Evolutionary conservation across 2,329 filamentous ascomycete species (phyloP).

Genomic region (Xylariomycetidae sp.): DNA sequence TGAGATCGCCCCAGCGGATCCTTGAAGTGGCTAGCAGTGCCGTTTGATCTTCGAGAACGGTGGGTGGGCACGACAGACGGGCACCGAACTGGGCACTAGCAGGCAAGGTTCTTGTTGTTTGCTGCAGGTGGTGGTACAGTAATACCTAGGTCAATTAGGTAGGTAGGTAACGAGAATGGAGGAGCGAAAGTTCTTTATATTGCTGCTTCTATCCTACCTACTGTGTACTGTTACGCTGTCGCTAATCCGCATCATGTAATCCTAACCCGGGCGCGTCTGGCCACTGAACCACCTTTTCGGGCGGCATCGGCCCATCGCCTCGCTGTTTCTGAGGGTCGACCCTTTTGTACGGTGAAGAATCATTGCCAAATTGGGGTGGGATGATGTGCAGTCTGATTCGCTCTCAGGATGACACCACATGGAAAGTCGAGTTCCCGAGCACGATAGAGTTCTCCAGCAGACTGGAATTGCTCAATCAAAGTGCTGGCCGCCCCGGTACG

Average conservation of each 20-base stretch:
- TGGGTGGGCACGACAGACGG: background rate
- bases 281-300: slow-evolving; percentile 6
- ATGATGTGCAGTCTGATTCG: slow-evolving; percentile 12
- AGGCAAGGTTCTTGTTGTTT: background rate
- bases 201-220: too few species aligned
- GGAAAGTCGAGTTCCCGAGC: slow-evolving; percentile 14
- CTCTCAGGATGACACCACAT: slow-evolving; percentile 13
- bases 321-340: too few species aligned
- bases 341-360: too few species aligned
- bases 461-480: too few species aligned
- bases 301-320: slow-evolving; percentile 7
- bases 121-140: too few species aligned
- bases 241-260: background rate
- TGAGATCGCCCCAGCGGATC: slow-evolving; percentile 4
- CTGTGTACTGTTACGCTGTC: too few species aligned
- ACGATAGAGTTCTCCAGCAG: background rate
- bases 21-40: background rate
- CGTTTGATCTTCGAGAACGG: background rate
- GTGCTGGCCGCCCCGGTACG: too few species aligned
- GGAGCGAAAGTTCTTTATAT: too few species aligned
- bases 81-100: background rate
- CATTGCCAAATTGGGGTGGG: slow-evolving; percentile 4
- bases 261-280: background rate
- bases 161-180: too few species aligned
- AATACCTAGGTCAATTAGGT: too few species aligned